A percentile compares a stretch with the other conserved stretches of the same genome.
Conservation (phyloP, 2,329 filamentous ascomycete species). For the Colletotrichum sp. region DNA sequence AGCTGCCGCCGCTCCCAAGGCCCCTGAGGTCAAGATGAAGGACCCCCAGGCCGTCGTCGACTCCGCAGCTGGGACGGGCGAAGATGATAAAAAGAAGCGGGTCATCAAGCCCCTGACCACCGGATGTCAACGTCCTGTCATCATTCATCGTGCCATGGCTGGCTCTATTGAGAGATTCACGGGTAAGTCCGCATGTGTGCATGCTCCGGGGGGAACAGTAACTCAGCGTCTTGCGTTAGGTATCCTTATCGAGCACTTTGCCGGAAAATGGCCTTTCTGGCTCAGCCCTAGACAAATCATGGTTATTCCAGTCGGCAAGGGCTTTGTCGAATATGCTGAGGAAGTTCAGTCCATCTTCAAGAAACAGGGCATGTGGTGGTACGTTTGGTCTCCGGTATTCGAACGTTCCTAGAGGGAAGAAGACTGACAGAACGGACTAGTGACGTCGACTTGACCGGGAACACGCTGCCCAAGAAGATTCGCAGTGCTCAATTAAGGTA, state of each 20-base stretch:
- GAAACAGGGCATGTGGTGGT: constrained; percentile 69
- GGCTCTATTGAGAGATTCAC: constrained; percentile 62
- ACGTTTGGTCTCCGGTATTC: background rate
- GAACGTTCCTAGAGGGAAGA: background rate
- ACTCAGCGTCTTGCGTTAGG: constrained; percentile 48
- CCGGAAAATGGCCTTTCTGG: constrained; percentile 90
- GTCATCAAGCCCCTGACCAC: constrained; percentile 59
- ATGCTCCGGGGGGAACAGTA: background rate
- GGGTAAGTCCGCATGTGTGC: background rate
- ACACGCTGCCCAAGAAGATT: constrained; percentile 91
- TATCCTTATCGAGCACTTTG: constrained; percentile 84
- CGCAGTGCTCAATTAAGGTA: constrained; percentile 80
- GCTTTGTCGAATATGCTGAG: constrained; percentile 74
- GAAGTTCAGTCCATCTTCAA: constrained; percentile 76
- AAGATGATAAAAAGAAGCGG: constrained; percentile 40
- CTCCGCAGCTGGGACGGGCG: constrained; percentile 46
- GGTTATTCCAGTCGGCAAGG: constrained; percentile 67
- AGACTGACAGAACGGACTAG: background rate
- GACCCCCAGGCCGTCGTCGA: constrained; percentile 30
- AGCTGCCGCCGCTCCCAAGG: constrained; percentile 29
- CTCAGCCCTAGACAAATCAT: constrained; percentile 80
- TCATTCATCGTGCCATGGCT: constrained; percentile 87
- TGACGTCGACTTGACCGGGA: constrained; percentile 74
- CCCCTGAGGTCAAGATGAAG: constrained; percentile 37
- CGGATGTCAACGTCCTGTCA: constrained; percentile 80